These are phyloP conservation scores for Aureobasidium sp. DNA, from an alignment of 2,329 filamentous ascomycete genomes.

Conservation along the genomic window DNA sequence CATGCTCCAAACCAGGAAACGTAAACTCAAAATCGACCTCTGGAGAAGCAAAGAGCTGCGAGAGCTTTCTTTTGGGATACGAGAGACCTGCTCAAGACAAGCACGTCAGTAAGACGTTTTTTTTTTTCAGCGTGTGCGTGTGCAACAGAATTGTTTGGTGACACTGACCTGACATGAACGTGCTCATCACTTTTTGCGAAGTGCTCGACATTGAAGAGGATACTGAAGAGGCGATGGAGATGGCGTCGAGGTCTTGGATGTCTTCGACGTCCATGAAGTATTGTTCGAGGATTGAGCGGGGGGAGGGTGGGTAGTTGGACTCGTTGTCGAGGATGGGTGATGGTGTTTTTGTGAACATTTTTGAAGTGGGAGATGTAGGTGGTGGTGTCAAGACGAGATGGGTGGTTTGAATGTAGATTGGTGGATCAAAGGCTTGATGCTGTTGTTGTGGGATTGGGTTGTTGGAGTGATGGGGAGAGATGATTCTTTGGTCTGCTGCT, in stretches of 20 bases:
- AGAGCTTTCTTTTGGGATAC: not conserved
- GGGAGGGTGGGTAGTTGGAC: not conserved
- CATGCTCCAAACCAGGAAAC: not conserved
- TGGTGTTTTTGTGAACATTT: not conserved
- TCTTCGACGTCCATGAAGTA: constrained; percentile 6
- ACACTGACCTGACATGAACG: not conserved
- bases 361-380: not conserved
- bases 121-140: too few relatives aligned
- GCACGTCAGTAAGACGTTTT: too few relatives aligned
- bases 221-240: not conserved
- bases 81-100: not conserved
- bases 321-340: not conserved
- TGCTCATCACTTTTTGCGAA: not conserved
- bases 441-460: not conserved
- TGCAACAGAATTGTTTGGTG: not conserved
- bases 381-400: too few relatives aligned
- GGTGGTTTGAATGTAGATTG: not conserved
- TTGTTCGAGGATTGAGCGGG: not conserved
- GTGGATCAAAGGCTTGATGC: not conserved
- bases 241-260: not conserved
- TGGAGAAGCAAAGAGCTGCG: not conserved
- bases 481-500: not conserved
- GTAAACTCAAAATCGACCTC: not conserved
- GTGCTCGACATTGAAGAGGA: not conserved
- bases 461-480: not conserved